Base-by-base conservation (phyloP, 1,284 basidiomycete species). In the Trametes polyzona region DNA sequence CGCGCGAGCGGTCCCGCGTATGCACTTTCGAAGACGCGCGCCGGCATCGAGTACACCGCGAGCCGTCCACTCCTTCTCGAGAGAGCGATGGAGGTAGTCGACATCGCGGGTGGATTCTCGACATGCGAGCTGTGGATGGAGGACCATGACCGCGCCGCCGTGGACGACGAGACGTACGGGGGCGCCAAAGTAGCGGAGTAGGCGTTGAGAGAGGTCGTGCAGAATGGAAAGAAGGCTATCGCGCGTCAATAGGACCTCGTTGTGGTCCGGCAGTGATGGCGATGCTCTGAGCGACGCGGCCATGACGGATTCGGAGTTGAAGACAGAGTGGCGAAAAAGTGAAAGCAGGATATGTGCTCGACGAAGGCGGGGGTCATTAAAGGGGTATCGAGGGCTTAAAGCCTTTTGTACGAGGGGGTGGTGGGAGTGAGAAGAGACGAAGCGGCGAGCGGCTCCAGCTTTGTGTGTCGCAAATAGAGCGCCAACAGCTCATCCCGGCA, bases 71-170 rank as follows among this genome's bases (percentile, higher is more conserved):
- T 88, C 84, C 6, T 73, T 68, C 1, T 78, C 76, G 56, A 89
- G 86, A 0, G 81, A 78, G 10, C 86, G 78, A 30, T 79, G 74
- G 52, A 86, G 80, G 69, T 84, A 84, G 71, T 89, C 85, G 27
- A 89, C 74, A 65, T 88, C 87, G 29, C 84, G 76, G 0, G 87
- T 89, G 7, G 75, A 78, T 9, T 74, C 75, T 30, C 87, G 76
- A 66, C 72, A 36, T 69, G 75, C 50, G 74, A 82, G 47, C 54
- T 52, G 47, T 72, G 74, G 74, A 47, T 89, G 85, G 3, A 89
- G 76, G 29, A 89, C 78, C 83, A 88, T 87, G 53, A 84, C 83
- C 0, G 83, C 85, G 1, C 87, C 87, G 30, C 87, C 87, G 59
- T 89, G 87, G 0, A 87, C 75, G 47, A 87, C 81, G 21, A 89